Percentiles rank a stretch among this genome's conserved stretches.
These are phyloP conservation scores for Podospora didyma DNA, from an alignment of 495 filamentous ascomycete species.

Conservation along the genomic window DNA sequence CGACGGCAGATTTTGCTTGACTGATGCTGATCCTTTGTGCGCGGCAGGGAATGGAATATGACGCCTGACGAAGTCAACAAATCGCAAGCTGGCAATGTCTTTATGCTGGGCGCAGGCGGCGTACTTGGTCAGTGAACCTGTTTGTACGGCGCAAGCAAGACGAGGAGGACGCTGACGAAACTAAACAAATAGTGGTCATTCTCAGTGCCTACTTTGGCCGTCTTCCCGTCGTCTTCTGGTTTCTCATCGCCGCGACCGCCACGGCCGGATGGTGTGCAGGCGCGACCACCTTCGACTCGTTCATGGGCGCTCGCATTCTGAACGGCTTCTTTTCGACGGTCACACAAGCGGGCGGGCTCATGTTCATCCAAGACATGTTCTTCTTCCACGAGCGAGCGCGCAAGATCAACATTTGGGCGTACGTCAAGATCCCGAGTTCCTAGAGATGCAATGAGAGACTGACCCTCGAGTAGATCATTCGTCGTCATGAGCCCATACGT, in stretches of 20 bases:
- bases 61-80: conserved; percentile 50
- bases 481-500: conserved; percentile 54
- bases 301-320: conserved; percentile 56
- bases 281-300: conserved; percentile 49
- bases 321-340: conserved; percentile 63
- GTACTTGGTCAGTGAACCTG: conserved; percentile 34
- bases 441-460: conserved; percentile 4
- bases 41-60: conserved; percentile 41
- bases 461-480: too few relatives aligned
- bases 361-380: conserved; percentile 64
- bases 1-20: not conserved
- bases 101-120: conserved; percentile 55
- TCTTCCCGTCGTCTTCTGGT: conserved; percentile 57
- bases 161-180: too few relatives aligned
- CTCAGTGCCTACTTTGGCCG: conserved; percentile 58
- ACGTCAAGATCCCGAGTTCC: not conserved
- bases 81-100: conserved; percentile 53
- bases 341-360: conserved; percentile 48
- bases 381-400: conserved; percentile 61
- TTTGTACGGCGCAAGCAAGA: too few relatives aligned
- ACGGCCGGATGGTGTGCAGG: conserved; percentile 53
- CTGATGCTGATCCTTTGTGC: not conserved
- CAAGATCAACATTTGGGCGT: conserved; percentile 62
- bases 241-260: conserved; percentile 42
- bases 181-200: conserved; percentile 40